Evolutionary conservation across 768 basidiomycete species (phyloP).

Genomic region (Suillus placidus): DNA sequence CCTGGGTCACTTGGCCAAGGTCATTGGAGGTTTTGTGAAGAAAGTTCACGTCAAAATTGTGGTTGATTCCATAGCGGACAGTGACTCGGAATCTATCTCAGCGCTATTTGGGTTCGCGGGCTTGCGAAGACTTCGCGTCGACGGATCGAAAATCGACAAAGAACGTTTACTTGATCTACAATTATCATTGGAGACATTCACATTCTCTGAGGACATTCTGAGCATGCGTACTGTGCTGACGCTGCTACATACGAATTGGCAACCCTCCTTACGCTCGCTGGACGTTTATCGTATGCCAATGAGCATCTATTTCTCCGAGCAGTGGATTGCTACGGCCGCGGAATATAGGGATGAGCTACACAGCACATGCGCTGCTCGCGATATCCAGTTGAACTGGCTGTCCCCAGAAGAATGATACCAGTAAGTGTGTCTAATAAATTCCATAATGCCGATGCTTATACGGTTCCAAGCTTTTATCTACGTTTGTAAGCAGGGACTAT

Average conservation of each 20-base stretch:
- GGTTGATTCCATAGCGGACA: not conserved
- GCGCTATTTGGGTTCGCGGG: not conserved
- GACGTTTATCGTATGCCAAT: not conserved
- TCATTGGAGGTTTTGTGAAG: not conserved
- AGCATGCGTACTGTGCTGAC: not conserved
- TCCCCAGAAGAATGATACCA: not conserved
- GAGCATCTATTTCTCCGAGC: not conserved
- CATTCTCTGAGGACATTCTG: not conserved
- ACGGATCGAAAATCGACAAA: not conserved
- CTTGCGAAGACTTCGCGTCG: not conserved
- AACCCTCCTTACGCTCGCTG: not conserved
- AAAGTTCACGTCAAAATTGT: not conserved
- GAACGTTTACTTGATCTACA: not conserved
- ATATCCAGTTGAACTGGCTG: not conserved
- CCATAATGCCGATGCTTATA: not conserved
- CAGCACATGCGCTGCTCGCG: not conserved
- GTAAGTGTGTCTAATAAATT: not conserved
- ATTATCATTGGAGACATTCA: not conserved
- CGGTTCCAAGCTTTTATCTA: not conserved
- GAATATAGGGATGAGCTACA: not conserved
- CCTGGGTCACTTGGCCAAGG: not conserved
- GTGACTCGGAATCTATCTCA: not conserved
- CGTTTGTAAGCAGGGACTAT: not conserved
- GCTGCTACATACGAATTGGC: not conserved
- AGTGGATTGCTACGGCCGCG: not conserved